Percentiles rank a stretch among this genome's conserved stretches.
Evolutionary conservation across 2,329 filamentous ascomycete genomes (phyloP).

Genomic region (Pseudopithomyces chartarum): DNA sequence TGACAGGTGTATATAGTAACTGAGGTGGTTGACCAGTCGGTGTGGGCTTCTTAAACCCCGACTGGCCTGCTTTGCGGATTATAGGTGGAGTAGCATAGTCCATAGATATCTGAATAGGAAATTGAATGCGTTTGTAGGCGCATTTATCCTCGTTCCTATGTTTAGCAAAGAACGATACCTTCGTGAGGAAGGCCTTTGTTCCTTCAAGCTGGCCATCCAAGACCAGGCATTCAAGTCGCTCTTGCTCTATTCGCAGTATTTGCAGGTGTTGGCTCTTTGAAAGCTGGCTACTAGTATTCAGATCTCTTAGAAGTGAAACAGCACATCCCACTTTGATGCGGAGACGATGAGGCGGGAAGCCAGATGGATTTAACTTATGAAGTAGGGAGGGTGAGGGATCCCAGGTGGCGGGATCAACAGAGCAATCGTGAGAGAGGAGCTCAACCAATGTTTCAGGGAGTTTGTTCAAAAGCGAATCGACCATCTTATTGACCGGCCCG

Average conservation of each 20-base stretch:
- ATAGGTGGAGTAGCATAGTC: conserved; percentile 12
- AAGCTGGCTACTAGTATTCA: conserved; percentile 34
- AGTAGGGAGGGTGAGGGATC: conserved; percentile 31
- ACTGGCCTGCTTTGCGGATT: conserved; percentile 13
- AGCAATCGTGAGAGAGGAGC: conserved; percentile 37
- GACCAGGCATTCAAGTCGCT: conserved; percentile 38
- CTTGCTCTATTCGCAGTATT: conserved; percentile 31
- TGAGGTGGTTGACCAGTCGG: conserved; percentile 16
- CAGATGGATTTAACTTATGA: conserved; percentile 38
- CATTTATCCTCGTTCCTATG: conserved; percentile 35
- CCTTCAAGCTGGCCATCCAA: conserved; percentile 41
- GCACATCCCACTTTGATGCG: conserved; percentile 40
- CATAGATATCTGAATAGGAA: conserved; percentile 36
- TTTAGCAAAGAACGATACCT: conserved; percentile 31
- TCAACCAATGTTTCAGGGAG: conserved; percentile 37
- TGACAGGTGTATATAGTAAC: conserved; percentile 7
- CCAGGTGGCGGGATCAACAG: conserved; percentile 26
- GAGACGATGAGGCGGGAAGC: conserved; percentile 40
- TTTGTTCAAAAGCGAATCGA: conserved; percentile 29
- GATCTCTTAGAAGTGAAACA: conserved; percentile 33
- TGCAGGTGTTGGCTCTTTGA: conserved; percentile 41
- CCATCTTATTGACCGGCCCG: conserved; percentile 33
- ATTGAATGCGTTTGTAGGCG: conserved; percentile 36
- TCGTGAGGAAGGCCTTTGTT: conserved; percentile 36
- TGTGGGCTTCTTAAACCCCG: conserved; percentile 28